Evolutionary conservation across 345 rosid species (phyloP).

Genomic region (Excoecaria agallocha): DNA sequence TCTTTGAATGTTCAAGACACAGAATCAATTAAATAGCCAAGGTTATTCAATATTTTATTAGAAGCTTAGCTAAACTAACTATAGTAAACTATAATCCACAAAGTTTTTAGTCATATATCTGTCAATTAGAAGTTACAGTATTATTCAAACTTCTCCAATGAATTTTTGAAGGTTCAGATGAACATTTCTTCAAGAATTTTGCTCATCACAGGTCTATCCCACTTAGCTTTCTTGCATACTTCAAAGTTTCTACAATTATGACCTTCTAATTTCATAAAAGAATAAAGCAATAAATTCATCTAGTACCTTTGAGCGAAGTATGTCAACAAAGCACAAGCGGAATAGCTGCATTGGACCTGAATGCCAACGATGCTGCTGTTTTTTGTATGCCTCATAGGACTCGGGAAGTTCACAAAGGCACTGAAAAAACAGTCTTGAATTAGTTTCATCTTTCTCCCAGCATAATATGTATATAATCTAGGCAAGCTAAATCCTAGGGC

Average conservation of each 20-base stretch:
- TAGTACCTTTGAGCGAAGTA: conserved; percentile 71
- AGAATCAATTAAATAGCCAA: neutral
- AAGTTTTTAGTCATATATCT: no score
- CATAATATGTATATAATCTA: conserved; percentile 3
- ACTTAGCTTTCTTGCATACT: no score
- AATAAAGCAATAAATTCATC: no score
- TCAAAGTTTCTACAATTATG: no score
- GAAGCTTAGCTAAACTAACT: neutral
- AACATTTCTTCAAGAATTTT: no score
- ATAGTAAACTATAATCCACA: no score
- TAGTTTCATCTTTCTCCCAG: neutral
- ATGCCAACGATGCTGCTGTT: conserved; percentile 98
- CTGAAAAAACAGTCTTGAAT: conserved; percentile 34
- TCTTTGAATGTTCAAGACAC: no score
- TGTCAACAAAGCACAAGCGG: conserved; percentile 69
- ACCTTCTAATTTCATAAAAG: no score
- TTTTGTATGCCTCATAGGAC: conserved; percentile 90
- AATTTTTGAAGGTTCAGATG: no score
- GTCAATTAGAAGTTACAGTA: no score
- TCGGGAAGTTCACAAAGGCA: conserved; percentile 96
- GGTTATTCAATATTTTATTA: neutral
- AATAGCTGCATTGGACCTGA: conserved; percentile 97
- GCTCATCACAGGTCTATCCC: no score
- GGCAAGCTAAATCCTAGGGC: conserved; percentile 1
- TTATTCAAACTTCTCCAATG: no score